Evolutionary conservation across 1,284 basidiomycete genomes (phyloP), one percentile per base, ranked within the genome.

Genomic region (Trichosporon coremiiforme): DNA sequence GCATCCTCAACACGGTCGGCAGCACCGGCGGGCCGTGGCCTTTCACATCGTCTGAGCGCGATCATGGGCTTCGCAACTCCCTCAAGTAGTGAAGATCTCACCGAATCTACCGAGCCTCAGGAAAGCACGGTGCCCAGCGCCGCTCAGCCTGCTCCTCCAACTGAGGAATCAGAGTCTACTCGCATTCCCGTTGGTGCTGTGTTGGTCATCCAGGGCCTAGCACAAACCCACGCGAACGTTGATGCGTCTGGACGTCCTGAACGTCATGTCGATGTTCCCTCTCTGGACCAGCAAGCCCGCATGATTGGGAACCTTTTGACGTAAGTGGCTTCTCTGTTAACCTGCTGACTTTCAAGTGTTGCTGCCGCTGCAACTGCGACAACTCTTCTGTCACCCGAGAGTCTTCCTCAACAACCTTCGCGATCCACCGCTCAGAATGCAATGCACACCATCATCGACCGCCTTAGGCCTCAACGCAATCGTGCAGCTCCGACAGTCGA

Each of bases 221-320:
- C 81, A 4, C 82, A 83, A 70, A 83, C 82, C 2, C 76, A 78
- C 29, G 71, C 75, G 33, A 70, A 68, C 17, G 66, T 71, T 2
- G 72, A 73, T 22, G 66, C 66, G n/a, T 33, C 41, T 13, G 38
- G 69, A 47, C 9, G 62, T 20, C 20, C 63, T 36, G n/a, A 45
- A 29, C 66, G 67, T 6, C 33, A 68, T 15, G 47, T 72, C 64
- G 69, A 71, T 25, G 69, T 71, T 1, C 68, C 76, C 0, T 77
- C 74, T 5, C 69, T 83, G 31, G 78, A 80, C 17, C 73, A 77
- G 31, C 82, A 83, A 66, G 81, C 80, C 9, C 75, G 80, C 29
- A 81, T 81, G 79, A 79, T 83, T 35, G 78, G 80, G 45, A 79
- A 79, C 38, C 76, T 83, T 13, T 62, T 83, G n/a, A 81, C 80